phyloP scores from a whole-genome alignment of 352 stramenopile species.

The Globisporangium nunn region DNA sequence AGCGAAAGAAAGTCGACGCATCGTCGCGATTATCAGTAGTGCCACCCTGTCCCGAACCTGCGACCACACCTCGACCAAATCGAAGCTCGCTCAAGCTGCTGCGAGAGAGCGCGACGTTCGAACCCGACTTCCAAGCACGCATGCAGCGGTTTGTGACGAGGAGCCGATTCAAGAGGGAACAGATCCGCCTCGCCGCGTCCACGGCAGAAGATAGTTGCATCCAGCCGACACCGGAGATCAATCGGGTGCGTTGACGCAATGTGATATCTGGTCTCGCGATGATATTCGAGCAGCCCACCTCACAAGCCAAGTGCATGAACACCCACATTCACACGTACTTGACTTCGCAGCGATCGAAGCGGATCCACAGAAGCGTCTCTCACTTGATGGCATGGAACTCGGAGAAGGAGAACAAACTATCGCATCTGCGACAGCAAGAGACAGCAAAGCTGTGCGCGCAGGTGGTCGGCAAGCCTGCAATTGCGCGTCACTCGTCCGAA shows the following conservation, averaged over 20 bases:
- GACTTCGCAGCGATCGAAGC: conserved; percentile 39
- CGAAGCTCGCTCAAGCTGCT: conserved; percentile 32
- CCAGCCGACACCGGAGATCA: conserved; percentile 38
- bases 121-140: conserved; percentile 54
- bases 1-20: neutral
- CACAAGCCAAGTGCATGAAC: neutral
- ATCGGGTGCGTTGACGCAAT: conserved; percentile 24
- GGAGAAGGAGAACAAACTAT: conserved; percentile 49
- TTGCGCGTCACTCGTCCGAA: conserved; percentile 24
- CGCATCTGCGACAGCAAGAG: conserved; percentile 32
- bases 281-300: no score
- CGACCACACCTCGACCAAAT: conserved; percentile 10
- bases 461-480: conserved; percentile 24
- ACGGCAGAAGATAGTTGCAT: conserved; percentile 22
- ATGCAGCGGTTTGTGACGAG: conserved; percentile 40
- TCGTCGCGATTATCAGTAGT: neutral
- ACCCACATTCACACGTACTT: no score
- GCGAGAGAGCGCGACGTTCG: conserved; percentile 36
- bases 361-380: conserved; percentile 43
- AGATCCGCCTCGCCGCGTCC: conserved; percentile 30
- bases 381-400: conserved; percentile 60
- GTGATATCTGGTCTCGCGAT: neutral
- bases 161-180: conserved; percentile 36
- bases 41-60: neutral
- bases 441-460: conserved; percentile 17